A percentile compares a stretch with the other conserved stretches of the same genome.
phyloP scores from a whole-genome alignment of 192 early-diverging fungal species.

The Coemansia sp. region DNA sequence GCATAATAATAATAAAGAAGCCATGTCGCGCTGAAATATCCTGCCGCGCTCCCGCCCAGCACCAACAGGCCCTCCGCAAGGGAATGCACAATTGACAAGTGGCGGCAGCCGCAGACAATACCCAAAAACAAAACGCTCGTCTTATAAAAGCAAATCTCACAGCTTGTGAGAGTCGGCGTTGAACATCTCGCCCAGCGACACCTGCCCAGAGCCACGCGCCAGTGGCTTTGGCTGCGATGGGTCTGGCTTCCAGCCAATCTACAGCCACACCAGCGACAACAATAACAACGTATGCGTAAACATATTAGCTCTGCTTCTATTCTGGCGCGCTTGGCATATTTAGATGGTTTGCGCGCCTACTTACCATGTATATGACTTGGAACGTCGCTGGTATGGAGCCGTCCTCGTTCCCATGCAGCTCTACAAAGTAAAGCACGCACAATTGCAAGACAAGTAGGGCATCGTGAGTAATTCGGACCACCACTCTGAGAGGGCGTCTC shows the following conservation, averaged over 20 bases:
- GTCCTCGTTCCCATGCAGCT: conserved; percentile 86
- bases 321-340: too few species aligned
- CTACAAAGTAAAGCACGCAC: conserved; percentile 45
- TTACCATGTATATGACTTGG: conserved; percentile 72
- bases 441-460: too few species aligned
- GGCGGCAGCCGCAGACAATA: conserved; percentile 3
- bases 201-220: conserved; percentile 76
- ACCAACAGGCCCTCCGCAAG: conserved; percentile 2
- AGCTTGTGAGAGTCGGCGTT: conserved; percentile 41
- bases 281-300: neutral
- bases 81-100: conserved; percentile 1
- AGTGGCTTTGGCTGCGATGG: conserved; percentile 81
- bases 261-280: too few species aligned
- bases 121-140: neutral
- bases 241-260: conserved; percentile 96
- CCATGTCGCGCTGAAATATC: neutral
- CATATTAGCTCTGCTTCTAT: neutral
- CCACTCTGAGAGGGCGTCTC: too few species aligned
- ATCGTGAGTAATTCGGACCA: neutral
- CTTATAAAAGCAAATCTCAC: conserved; percentile 2
- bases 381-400: conserved; percentile 94
- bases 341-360: too few species aligned
- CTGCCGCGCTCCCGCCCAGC: neutral
- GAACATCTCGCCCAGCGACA: conserved; percentile 76
- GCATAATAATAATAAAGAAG: conserved; percentile 3